phyloP scores from a whole-genome alignment of 139 green algal genomes.

The Volvox reticuliferus region DNA sequence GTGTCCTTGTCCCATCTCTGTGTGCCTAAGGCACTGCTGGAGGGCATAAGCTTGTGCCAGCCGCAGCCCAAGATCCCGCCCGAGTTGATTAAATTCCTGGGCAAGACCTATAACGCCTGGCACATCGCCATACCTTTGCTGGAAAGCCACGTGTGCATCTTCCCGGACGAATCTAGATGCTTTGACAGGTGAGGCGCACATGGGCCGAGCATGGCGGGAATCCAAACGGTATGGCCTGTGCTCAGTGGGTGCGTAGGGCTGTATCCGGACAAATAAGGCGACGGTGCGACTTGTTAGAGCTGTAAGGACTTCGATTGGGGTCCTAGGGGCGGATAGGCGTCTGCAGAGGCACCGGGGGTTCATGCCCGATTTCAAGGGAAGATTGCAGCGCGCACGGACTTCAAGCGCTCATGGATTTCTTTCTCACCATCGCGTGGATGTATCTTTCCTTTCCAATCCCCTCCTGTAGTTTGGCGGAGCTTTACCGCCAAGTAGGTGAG shows the following conservation, averaged over 20 bases:
- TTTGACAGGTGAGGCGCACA: slow-evolving; percentile 84
- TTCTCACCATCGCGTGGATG: no score
- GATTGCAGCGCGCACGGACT: no score
- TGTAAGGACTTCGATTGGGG: no score
- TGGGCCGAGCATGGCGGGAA: neutral
- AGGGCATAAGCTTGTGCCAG: slow-evolving; percentile 94
- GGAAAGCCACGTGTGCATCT: slow-evolving; percentile 96
- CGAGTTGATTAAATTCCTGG: slow-evolving; percentile 99
- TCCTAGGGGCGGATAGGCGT: neutral
- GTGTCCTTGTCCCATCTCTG: neutral
- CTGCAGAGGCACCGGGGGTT: neutral
- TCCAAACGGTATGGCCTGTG: no score
- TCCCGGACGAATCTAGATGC: slow-evolving; percentile 92
- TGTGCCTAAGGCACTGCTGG: slow-evolving; percentile 79
- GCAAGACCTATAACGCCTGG: slow-evolving; percentile 96
- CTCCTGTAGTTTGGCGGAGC: slow-evolving; percentile 51
- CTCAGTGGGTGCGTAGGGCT: no score
- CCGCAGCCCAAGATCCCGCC: slow-evolving; percentile 98
- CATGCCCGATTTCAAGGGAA: no score
- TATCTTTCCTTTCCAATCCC: neutral
- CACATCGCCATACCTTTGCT: slow-evolving; percentile 97
- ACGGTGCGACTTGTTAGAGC: no score
- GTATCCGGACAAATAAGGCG: no score
- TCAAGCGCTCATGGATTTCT: no score
- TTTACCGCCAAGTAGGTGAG: slow-evolving; percentile 79